Base-by-base conservation (phyloP, 805 yeast species). In the Metschnikowia baotianmanensis region DNA sequence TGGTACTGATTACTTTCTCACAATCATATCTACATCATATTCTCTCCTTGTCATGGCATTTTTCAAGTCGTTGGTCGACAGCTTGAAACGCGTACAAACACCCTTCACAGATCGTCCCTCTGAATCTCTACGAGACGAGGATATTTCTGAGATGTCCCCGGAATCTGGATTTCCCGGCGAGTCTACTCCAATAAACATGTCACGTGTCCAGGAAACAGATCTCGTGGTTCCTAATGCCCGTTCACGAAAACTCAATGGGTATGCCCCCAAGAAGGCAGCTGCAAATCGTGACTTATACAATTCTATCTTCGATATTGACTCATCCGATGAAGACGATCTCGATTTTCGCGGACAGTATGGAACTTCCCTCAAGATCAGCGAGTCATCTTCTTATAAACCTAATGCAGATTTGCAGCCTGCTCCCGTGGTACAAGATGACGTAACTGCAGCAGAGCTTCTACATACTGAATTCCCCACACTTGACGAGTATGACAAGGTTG, bases 401-500 rank as follows among this genome's bases (percentile, higher is more conserved):
- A 25, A 31, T 11, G 12, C 24, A 8, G 24, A 24, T 8, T n/a
- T 40, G 7, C 27, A 30, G 18, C 39, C 32, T 17, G 39, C 38
- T 16, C 38, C 35, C 11, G 25, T 6, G 10, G 6, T 12, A 31
- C 12, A 24, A 18, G 25, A 12, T 11, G 46, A 45, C 19, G 32
- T 36, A 4, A 41, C 46, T 9, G 43, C 46, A 10, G 38, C 38
- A n/a, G 46, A 42, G 12, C 38, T 45, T 4, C 29, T 45, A 20
- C 39, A 36, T 16, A 36, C 45, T 21, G 45, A 33, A 25, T 34
- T 43, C 15, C 37, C 41, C 3, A 8, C 37, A 12, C 31, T 36
- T 4, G 48, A 48, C 23, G 59, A 56, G 6, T 57, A 57, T 26
- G 54, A 54, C 27, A 32, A 32, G 9, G 40, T 31, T 16, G 40